Conservation (phyloP, 768 basidiomycete genomes). For the Gloeostereum incarnatum region DNA sequence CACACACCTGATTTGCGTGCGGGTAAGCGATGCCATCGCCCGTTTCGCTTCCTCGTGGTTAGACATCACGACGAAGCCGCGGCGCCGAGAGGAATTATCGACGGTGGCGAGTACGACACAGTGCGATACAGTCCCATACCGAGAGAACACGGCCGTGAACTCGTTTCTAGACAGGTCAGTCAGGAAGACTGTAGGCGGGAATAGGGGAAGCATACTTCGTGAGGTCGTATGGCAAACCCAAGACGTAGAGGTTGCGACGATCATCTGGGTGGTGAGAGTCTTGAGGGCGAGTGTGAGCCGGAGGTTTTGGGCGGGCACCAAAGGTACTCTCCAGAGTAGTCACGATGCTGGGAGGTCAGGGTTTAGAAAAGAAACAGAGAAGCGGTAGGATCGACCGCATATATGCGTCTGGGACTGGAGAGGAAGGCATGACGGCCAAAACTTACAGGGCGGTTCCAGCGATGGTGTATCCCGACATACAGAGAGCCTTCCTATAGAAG, state of each 20-base stretch:
- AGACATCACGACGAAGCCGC: slow-evolving; percentile 80
- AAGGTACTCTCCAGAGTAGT: slow-evolving; percentile 17
- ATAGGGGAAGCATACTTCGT: slow-evolving; percentile 44
- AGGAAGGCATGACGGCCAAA: too few relatives aligned
- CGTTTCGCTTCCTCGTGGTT: slow-evolving; percentile 58
- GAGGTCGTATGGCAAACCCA: slow-evolving; percentile 75
- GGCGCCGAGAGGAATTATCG: slow-evolving; percentile 74
- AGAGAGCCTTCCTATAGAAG: slow-evolving; percentile 48
- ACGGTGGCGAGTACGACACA: slow-evolving; percentile 79
- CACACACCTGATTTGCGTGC: slow-evolving; percentile 59
- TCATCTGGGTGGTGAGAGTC: slow-evolving; percentile 33
- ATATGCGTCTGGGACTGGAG: slow-evolving; percentile 11
- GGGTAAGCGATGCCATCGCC: slow-evolving; percentile 59
- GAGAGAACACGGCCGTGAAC: slow-evolving; percentile 51
- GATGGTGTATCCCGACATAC: slow-evolving; percentile 55
- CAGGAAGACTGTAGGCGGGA: background rate
- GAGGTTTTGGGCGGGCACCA: slow-evolving; percentile 14
- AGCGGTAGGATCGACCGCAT: slow-evolving; percentile 9
- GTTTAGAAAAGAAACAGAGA: too few relatives aligned
- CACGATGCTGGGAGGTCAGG: slow-evolving; percentile 22
- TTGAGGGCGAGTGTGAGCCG: slow-evolving; percentile 10
- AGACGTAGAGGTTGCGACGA: slow-evolving; percentile 78
- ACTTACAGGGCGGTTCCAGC: slow-evolving; percentile 49
- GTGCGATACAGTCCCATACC: slow-evolving; percentile 60
- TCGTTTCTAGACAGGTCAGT: slow-evolving; percentile 29